Base-by-base conservation (phyloP, 352 stramenopile genomes). In the Phytophthora cryptogea region DNA sequence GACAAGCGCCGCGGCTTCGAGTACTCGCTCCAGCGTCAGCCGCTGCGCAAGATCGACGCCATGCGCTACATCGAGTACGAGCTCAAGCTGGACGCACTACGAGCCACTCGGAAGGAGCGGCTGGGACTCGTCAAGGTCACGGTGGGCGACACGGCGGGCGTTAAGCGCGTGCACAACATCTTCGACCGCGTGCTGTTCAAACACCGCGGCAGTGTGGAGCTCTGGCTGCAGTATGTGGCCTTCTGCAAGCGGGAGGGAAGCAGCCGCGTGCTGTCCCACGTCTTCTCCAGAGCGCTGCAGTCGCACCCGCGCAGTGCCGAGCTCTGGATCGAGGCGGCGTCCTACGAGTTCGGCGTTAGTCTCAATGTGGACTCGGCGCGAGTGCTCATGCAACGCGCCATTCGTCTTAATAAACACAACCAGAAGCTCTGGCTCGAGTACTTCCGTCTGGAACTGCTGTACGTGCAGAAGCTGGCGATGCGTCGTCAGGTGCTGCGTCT, bases 1-100 rank as follows among this genome's bases (percentile, higher is more conserved):
- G 83, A 91, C 55, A 85, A 83, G 45, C 86, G 92, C 9, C 79
- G 89, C 20, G 83, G 95, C 48, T 98, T 97, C 59, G 92, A 98
- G 83, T 98, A 98, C 77, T 75, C 88, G 65, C 84, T 97, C 61
- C 80, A 90, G 58, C 88, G 92, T 42, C 74, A 92, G 47, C 86
- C 92, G 33, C 58, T 96, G 62, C 88, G 89, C 62, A 96, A 95
- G 70, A 89, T 96, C 50, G 92, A 98, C 70, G 95, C 74, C 23
- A 83, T 98, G 70, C 89, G 92, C 35, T 98, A 97, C 74, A 92
- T 97, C 45, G 89, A 97, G 70, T 97, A 97, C 76, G 92, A 98
- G 68, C 67, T 97, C 23, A 95, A 96, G 64, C 67, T 98, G 45
- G 90, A 98, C 32, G 86, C 86, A 30, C 74, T 98, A 30, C 86